Evolutionary conservation across 108 stramenopile genomes (phyloP), one percentile per base, ranked within the genome.

Genomic region (Cyclostephanos tholiformis): DNA sequence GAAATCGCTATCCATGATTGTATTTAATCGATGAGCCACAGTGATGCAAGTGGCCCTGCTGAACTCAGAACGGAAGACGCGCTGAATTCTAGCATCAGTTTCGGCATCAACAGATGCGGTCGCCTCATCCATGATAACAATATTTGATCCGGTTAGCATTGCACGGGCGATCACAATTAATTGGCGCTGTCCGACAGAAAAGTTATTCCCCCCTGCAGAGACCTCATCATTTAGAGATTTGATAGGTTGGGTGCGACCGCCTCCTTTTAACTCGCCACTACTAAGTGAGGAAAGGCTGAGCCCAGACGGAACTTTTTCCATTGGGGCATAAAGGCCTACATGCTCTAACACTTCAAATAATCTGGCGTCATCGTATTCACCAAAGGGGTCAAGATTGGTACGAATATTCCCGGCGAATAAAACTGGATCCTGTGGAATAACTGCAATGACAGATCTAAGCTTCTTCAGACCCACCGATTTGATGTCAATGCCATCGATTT

Each of bases 361-460:
- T 41, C 65, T 76, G 7, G 71, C 79, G 51, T 94, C 94, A 2
- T 59, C 60, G 59, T 72, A 29, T 59, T 85, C 75, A 39, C 79
- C 71, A 65, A 97, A 97, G 6, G 98, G 97, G 76, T 99, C 98
- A 14, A 99, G 82, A 80, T 99, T 98, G 44, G 90, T 64, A 30
- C 94, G 82, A 53, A 98, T 82, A 14, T 94, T 88, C 22, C 97
- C 97, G 30, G 84, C 84, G 65, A 98, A 99, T 43, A 99, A 73
- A 13, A 97, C 94, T 9, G 98, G 98, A 56, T 97, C 95, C 80
- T 98, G 99, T 0, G 99, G 99, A 52, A 99, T 96, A 9, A 99
- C 93, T 16, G 94, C 88, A 30, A 99, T 84, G 27, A 85, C 80
- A 10, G 83, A 75, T 55, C 98, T 19, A 80, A 99, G 75, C 25